Evolutionary conservation across 768 basidiomycete species (phyloP).

Genomic region (Dioszegia hungarica): DNA sequence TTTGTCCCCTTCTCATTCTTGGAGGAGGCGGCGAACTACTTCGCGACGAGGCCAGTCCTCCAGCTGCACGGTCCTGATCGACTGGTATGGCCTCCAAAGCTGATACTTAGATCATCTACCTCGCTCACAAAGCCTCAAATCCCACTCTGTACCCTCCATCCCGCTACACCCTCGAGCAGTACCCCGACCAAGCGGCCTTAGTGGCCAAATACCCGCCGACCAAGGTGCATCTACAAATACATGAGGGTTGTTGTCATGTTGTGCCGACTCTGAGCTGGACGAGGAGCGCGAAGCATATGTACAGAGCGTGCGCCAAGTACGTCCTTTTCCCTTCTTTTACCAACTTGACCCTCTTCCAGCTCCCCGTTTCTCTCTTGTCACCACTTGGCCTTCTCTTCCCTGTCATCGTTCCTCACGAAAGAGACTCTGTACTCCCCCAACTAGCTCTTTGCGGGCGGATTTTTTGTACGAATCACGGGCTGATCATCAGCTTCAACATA

Average conservation of each 20-base stretch:
- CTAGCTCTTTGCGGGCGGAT: too few relatives aligned
- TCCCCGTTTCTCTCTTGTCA: too few relatives aligned
- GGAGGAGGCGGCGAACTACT: conserved; percentile 41
- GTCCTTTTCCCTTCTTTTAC: too few relatives aligned
- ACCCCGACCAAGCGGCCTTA: conserved; percentile 37
- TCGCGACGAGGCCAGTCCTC: conserved; percentile 30
- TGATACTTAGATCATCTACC: too few relatives aligned
- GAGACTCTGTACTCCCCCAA: too few relatives aligned
- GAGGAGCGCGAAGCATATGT: conserved; percentile 40
- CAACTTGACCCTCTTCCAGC: too few relatives aligned
- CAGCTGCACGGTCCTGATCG: background rate
- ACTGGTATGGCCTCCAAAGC: background rate
- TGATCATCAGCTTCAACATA: conserved; percentile 41
- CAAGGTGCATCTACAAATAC: conserved; percentile 45
- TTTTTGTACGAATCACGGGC: too few relatives aligned
- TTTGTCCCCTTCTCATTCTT: conserved; percentile 44
- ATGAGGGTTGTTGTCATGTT: conserved; percentile 45
- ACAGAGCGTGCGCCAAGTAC: conserved; percentile 43
- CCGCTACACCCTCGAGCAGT: conserved; percentile 22
- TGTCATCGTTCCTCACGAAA: too few relatives aligned
- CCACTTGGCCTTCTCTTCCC: too few relatives aligned
- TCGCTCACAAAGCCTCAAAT: conserved; percentile 36
- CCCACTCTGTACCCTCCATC: conserved; percentile 36
- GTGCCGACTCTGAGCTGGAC: conserved; percentile 40
- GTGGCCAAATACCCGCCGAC: conserved; percentile 42